These are phyloP conservation scores for Chaetoceros muelleri DNA, from an alignment of 108 stramenopile species.

Conservation along the genomic window DNA sequence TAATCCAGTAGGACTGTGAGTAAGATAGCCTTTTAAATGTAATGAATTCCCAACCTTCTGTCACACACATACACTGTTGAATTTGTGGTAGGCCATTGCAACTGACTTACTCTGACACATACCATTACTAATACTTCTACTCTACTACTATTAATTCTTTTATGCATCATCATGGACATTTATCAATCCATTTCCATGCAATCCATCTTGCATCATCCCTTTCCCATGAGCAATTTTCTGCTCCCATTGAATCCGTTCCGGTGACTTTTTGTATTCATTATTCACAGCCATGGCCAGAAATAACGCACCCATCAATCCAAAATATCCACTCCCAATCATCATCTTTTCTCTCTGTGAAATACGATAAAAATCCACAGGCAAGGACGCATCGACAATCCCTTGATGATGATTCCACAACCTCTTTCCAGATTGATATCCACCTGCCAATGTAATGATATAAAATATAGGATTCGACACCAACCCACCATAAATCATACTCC, in stretches of 20 bases:
- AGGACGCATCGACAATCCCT: background rate
- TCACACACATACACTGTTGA: too few relatives aligned
- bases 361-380: background rate
- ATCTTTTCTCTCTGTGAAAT: background rate
- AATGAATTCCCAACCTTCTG: too few relatives aligned
- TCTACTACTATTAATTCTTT: too few relatives aligned
- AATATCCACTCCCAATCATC: conserved; percentile 59
- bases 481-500: conserved; percentile 50
- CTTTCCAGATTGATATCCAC: conserved; percentile 74
- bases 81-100: too few relatives aligned
- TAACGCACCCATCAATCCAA: conserved; percentile 60
- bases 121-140: too few relatives aligned
- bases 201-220: background rate
- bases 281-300: conserved; percentile 77
- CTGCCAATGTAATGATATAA: conserved; percentile 72
- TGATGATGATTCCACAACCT: conserved; percentile 53
- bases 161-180: too few relatives aligned
- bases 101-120: too few relatives aligned
- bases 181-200: too few relatives aligned
- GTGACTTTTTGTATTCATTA: conserved; percentile 59
- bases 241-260: conserved; percentile 14
- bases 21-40: too few relatives aligned
- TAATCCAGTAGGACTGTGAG: too few relatives aligned
- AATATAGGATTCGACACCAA: conserved; percentile 83
- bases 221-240: background rate